Conservation (phyloP, 2,329 filamentous ascomycete genomes). For the Fusarium piperis region DNA sequence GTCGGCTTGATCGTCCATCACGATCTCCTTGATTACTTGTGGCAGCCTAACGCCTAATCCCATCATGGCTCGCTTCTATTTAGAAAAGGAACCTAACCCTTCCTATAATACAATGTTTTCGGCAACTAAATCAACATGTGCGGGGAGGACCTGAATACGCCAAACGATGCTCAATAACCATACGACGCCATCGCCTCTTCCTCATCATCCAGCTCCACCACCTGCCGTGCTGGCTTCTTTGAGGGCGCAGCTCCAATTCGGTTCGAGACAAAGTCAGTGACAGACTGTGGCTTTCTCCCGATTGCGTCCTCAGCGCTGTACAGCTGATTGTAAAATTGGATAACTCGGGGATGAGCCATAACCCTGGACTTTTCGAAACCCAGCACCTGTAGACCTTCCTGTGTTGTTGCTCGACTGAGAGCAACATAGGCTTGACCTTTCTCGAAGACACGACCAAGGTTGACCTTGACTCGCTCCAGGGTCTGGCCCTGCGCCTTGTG, state of each 20-base stretch:
- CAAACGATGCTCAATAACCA: slow-evolving; percentile 45
- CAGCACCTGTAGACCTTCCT: slow-evolving; percentile 86
- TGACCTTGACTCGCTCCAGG: slow-evolving; percentile 91
- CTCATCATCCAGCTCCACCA: slow-evolving; percentile 58
- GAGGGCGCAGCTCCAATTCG: slow-evolving; percentile 43
- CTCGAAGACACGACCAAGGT: slow-evolving; percentile 91
- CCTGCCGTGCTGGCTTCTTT: slow-evolving; percentile 25
- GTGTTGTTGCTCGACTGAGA: slow-evolving; percentile 88
- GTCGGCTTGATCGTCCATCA: slow-evolving; percentile 6
- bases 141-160: neutral
- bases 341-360: slow-evolving; percentile 90
- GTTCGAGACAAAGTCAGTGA: slow-evolving; percentile 53
- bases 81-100: neutral
- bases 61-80: slow-evolving; percentile 10
- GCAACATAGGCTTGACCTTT: slow-evolving; percentile 98
- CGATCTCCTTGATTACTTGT: slow-evolving; percentile 15
- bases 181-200: slow-evolving; percentile 60
- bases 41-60: slow-evolving; percentile 23
- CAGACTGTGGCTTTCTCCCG: slow-evolving; percentile 44
- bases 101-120: slow-evolving; percentile 23
- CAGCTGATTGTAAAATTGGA: slow-evolving; percentile 85
- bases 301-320: slow-evolving; percentile 73
- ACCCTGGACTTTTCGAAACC: slow-evolving; percentile 91
- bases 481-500: slow-evolving; percentile 99
- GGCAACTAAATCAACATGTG: slow-evolving; percentile 11